Conservation (phyloP, 164 flowering plant species). For the grape (Vitis vinifera) region DNA sequence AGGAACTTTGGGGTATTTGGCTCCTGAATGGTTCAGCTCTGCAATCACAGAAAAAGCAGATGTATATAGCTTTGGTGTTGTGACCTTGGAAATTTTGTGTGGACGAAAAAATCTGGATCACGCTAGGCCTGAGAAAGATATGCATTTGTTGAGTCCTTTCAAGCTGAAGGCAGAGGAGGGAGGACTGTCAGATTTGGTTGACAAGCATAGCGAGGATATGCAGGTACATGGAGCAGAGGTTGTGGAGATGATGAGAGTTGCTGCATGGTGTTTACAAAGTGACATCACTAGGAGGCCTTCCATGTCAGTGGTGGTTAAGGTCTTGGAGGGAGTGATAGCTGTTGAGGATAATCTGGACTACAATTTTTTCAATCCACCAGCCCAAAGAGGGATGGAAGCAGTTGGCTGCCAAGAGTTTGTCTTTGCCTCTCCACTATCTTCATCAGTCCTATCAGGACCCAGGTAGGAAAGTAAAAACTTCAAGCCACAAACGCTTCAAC, state of each 20-base stretch:
- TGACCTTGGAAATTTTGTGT: constrained; percentile 20
- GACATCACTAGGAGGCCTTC: constrained; percentile 17
- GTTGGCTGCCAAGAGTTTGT: neutral
- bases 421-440: constrained; percentile 2
- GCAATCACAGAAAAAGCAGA: constrained; percentile 22
- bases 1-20: constrained; percentile 2
- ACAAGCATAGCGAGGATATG: constrained; percentile 21
- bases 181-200: constrained; percentile 14
- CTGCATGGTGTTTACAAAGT: constrained; percentile 21
- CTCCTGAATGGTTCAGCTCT: neutral
- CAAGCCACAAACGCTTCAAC: too few species aligned
- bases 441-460: constrained; percentile 24
- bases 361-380: constrained; percentile 4
- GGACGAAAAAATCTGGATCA: constrained; percentile 20
- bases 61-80: constrained; percentile 21
- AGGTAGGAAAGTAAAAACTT: constrained; percentile 10
- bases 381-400: neutral
- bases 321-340: constrained; percentile 24
- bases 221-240: constrained; percentile 17
- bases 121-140: constrained; percentile 10
- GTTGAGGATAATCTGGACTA: constrained; percentile 16
- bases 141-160: constrained; percentile 7
- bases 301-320: constrained; percentile 26
- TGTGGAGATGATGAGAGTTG: constrained; percentile 16
- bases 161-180: constrained; percentile 13